Evolutionary conservation across 805 yeast species (phyloP).

Genomic region (Wickerhamiella alocasiicola): DNA sequence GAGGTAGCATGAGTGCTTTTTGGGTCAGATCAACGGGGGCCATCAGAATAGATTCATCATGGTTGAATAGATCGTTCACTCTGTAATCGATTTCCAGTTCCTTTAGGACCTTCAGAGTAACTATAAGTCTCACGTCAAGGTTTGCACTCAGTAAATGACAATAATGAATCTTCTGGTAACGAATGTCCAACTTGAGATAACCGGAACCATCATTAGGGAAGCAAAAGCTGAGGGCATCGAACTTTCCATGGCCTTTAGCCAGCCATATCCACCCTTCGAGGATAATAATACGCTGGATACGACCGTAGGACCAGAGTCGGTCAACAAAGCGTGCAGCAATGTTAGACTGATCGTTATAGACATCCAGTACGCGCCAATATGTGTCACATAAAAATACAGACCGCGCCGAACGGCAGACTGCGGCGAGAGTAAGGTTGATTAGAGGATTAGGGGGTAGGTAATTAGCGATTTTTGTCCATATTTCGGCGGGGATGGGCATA

Average conservation of each 20-base stretch:
- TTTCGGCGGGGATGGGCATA: not conserved
- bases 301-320: not conserved
- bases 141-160: not conserved
- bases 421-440: not conserved
- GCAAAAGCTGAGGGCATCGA: slow-evolving; percentile 2
- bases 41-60: not conserved
- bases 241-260: not conserved
- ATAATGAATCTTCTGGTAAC: not conserved
- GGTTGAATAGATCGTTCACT: not conserved
- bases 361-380: not conserved
- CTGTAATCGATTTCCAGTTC: not conserved
- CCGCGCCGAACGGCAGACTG: not conserved
- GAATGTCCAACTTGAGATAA: not conserved
- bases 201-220: not conserved
- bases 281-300: not conserved
- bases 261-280: slow-evolving; percentile 3
- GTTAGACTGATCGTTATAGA: not conserved
- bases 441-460: not conserved
- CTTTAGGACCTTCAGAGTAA: not conserved
- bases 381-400: not conserved
- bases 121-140: slow-evolving; percentile 1
- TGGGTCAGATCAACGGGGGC: not conserved
- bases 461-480: not conserved
- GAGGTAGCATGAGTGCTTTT: not conserved
- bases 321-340: not conserved